These are phyloP conservation scores for Podaxis sp. DNA, from an alignment of 768 basidiomycete species.

Conservation along the genomic window DNA sequence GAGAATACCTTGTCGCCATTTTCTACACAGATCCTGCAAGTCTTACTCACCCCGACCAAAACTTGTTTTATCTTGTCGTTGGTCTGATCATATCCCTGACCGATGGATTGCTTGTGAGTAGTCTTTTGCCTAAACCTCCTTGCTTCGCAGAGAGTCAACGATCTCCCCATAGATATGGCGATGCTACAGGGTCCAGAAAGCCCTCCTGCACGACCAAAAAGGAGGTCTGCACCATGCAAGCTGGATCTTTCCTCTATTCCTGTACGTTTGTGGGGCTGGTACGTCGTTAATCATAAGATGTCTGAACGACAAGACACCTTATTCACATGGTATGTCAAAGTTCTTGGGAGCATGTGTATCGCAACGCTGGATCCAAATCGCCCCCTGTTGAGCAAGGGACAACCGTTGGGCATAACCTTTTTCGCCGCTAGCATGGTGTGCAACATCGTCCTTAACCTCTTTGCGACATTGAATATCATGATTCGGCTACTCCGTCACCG, in stretches of 20 bases:
- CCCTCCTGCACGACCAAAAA: neutral
- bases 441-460: neutral
- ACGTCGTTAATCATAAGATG: neutral
- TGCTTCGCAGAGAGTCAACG: neutral
- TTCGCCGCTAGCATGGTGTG: neutral
- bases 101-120: neutral
- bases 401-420: neutral
- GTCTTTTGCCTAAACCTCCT: neutral
- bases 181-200: constrained; percentile 3
- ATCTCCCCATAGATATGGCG: neutral
- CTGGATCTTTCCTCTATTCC: neutral
- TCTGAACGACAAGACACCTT: neutral
- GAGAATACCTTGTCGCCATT: neutral
- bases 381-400: neutral
- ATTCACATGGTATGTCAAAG: neutral
- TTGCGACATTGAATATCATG: neutral
- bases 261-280: neutral
- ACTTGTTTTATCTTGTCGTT: neutral
- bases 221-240: neutral
- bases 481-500: neutral
- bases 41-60: too few species aligned
- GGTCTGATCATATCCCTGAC: neutral
- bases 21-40: neutral
- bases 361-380: neutral
- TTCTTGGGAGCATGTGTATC: neutral